Evolutionary conservation across 345 rosid genomes (phyloP).

Genomic region (Dimocarpus longan): DNA sequence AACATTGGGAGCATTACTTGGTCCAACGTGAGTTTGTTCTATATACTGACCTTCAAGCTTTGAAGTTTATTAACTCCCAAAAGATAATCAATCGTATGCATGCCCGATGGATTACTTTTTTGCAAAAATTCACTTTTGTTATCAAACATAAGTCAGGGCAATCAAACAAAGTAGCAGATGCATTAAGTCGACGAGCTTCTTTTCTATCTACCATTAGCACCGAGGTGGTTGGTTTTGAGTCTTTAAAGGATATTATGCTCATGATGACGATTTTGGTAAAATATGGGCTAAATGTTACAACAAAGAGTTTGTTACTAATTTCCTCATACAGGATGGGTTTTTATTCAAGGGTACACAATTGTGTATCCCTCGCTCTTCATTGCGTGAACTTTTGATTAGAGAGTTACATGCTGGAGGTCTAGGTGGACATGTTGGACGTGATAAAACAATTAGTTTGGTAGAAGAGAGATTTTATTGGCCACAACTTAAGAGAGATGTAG

Average conservation of each 20-base stretch:
- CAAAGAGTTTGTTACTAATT: no score
- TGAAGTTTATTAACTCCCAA: not conserved
- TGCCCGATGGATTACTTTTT: not conserved
- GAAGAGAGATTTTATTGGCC: no score
- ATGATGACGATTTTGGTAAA: no score
- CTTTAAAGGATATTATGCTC: no score
- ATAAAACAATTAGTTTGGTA: no score
- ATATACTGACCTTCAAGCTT: not conserved
- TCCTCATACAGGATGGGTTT: no score
- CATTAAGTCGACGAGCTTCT: not conserved
- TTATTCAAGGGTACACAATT: not conserved
- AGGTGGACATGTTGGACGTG: not conserved
- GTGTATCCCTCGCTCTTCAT: no score
- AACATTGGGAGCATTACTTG: slow-evolving; percentile 2
- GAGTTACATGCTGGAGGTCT: not conserved
- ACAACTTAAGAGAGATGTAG: no score
- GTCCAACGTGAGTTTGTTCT: not conserved
- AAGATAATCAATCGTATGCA: not conserved
- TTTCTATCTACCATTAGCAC: not conserved
- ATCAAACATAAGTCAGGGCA: not conserved
- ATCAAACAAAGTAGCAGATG: not conserved
- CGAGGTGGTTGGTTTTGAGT: not conserved
- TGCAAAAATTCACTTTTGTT: not conserved
- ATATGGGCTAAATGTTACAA: no score
- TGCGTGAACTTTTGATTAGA: not conserved